Conservation (phyloP, 2,329 filamentous ascomycete genomes). For the Purpureocillium lavendulum region DNA sequence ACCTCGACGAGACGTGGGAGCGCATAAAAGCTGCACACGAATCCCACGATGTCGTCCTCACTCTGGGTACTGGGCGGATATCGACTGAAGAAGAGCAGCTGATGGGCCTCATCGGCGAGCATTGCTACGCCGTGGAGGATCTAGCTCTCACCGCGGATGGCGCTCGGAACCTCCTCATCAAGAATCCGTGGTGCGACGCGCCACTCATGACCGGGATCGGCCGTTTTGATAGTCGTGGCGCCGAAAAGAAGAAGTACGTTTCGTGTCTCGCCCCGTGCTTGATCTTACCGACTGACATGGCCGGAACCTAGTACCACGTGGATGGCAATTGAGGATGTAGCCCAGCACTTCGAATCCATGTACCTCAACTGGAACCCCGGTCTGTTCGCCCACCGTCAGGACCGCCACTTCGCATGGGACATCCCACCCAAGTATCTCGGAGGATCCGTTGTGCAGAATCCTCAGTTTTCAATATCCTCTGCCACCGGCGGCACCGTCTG, state of each 20-base stretch:
- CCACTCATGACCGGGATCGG: slow-evolving; percentile 49
- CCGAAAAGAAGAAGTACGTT: slow-evolving; percentile 3
- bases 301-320: slow-evolving; percentile 73
- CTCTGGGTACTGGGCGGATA: slow-evolving; percentile 81
- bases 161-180: slow-evolving; percentile 64
- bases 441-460: slow-evolving; percentile 54
- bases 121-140: slow-evolving; percentile 88
- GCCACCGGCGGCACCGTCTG: slow-evolving; percentile 58
- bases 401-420: slow-evolving; percentile 85
- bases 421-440: slow-evolving; percentile 40
- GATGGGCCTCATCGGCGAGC: slow-evolving; percentile 77
- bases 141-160: slow-evolving; percentile 55
- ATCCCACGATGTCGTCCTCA: slow-evolving; percentile 75
- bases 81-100: slow-evolving; percentile 68
- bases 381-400: slow-evolving; percentile 72
- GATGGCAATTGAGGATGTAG: slow-evolving; percentile 81
- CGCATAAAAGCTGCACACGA: slow-evolving; percentile 67
- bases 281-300: too few relatives aligned
- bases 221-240: not conserved
- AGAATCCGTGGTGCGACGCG: slow-evolving; percentile 92
- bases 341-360: slow-evolving; percentile 89
- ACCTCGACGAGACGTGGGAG: slow-evolving; percentile 68
- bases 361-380: slow-evolving; percentile 96
- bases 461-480: slow-evolving; percentile 63
- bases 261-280: not conserved